Evolutionary conservation across 2,329 filamentous ascomycete genomes (phyloP).

Genomic region (Cytospora piceicola): DNA sequence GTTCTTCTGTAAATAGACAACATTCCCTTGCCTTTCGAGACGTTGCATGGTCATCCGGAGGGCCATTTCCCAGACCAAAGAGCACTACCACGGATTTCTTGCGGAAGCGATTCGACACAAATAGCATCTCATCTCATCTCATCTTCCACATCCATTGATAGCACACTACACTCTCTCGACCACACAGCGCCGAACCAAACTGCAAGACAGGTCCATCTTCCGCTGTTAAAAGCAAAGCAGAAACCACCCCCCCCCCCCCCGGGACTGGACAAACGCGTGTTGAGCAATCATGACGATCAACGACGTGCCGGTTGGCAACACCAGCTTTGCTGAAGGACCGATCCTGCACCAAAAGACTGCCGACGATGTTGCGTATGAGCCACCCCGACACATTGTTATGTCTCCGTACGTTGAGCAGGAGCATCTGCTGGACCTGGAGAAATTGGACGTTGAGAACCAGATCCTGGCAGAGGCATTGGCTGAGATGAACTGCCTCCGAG

Average conservation of each 20-base stretch:
- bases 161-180: background rate
- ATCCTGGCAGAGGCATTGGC: conserved; percentile 75
- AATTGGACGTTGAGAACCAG: conserved; percentile 66
- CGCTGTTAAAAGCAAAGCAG: background rate
- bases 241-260: no score
- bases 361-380: conserved; percentile 15
- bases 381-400: conserved; percentile 56
- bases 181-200: background rate
- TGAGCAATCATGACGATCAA: conserved; percentile 18
- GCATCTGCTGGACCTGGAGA: conserved; percentile 74
- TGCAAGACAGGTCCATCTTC: background rate
- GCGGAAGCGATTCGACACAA: background rate
- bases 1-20: background rate
- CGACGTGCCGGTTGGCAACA: background rate
- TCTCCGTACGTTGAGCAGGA: conserved; percentile 75
- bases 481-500: conserved; percentile 61
- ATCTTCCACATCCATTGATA: background rate
- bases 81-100: background rate
- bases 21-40: background rate
- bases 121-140: background rate
- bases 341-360: conserved; percentile 7
- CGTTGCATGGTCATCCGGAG: conserved; percentile 1
- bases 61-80: background rate
- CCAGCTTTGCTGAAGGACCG: conserved; percentile 1
- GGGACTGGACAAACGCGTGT: no score